phyloP scores from a whole-genome alignment of 768 basidiomycete species.

The Phlebiopsis flavidoalba region DNA sequence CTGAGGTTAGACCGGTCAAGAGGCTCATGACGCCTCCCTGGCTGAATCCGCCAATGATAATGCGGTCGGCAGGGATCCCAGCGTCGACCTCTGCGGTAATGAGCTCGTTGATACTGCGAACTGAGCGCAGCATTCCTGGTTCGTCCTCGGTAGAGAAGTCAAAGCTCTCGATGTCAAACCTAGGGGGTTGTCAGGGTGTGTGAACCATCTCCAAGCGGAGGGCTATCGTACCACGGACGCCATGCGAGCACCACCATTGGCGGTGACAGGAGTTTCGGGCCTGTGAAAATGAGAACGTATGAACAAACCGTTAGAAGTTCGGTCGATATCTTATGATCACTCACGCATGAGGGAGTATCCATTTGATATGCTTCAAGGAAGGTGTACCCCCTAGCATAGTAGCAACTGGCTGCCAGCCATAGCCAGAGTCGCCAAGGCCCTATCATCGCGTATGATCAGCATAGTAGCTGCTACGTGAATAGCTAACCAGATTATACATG shows the following conservation, averaged over 20 bases:
- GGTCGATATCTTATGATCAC: slow-evolving; percentile 19
- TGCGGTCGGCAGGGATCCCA: slow-evolving; percentile 62
- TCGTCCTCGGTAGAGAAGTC: slow-evolving; percentile 60
- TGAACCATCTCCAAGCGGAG: slow-evolving; percentile 5
- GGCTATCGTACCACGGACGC: slow-evolving; percentile 56
- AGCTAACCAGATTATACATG: slow-evolving; percentile 54
- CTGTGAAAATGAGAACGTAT: slow-evolving; percentile 24
- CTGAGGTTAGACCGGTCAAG: slow-evolving; percentile 65
- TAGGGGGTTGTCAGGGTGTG: slow-evolving; percentile 20
- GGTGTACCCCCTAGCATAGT: slow-evolving; percentile 53
- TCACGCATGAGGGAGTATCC: slow-evolving; percentile 83
- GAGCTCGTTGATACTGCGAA: slow-evolving; percentile 55
- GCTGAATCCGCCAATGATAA: slow-evolving; percentile 86
- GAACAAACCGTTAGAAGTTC: not conserved
- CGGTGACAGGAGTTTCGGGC: slow-evolving; percentile 57
- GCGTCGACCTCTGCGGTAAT: slow-evolving; percentile 71
- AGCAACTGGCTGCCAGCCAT: slow-evolving; percentile 76
- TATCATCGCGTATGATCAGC: slow-evolving; percentile 20
- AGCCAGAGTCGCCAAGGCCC: slow-evolving; percentile 73
- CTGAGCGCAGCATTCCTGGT: slow-evolving; percentile 64
- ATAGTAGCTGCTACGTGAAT: not conserved
- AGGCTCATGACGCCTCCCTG: slow-evolving; percentile 81
- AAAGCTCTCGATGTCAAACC: slow-evolving; percentile 78
- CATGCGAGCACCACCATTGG: slow-evolving; percentile 71
- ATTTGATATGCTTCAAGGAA: slow-evolving; percentile 73